Conservation (phyloP, 495 filamentous ascomycete genomes). For the Penicillium lividum region DNA sequence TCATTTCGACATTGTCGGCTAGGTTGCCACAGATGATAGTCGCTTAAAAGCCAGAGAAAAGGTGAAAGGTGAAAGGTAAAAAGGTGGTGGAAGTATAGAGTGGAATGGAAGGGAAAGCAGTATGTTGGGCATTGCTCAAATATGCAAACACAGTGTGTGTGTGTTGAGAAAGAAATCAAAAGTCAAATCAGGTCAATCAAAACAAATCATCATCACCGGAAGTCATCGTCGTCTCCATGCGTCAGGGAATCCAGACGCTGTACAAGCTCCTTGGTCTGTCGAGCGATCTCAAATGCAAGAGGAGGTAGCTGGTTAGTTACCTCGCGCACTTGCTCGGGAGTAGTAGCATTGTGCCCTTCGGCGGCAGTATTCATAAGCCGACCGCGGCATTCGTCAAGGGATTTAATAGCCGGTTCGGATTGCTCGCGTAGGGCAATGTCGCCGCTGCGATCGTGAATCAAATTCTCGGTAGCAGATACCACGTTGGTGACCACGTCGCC, state of each 20-base stretch:
- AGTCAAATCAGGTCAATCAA: constrained; percentile 11
- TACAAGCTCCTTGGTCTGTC: constrained; percentile 78
- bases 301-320: constrained; percentile 74
- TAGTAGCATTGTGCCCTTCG: constrained; percentile 57
- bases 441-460: constrained; percentile 47
- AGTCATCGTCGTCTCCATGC: constrained; percentile 44
- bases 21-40: constrained; percentile 42
- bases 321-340: constrained; percentile 56
- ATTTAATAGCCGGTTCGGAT: constrained; percentile 61
- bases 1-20: constrained; percentile 47
- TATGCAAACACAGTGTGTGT: not conserved
- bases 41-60: constrained; percentile 33
- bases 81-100: constrained; percentile 5
- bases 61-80: constrained; percentile 11
- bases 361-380: constrained; percentile 68
- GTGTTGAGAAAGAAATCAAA: not conserved
- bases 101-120: not conserved
- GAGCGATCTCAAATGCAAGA: constrained; percentile 83
- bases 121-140: not conserved
- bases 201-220: constrained; percentile 30
- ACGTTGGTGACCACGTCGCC: constrained; percentile 69
- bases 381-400: constrained; percentile 62
- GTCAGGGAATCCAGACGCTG: constrained; percentile 42
- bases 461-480: constrained; percentile 62
- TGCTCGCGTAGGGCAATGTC: constrained; percentile 53